phyloP scores from a whole-genome alignment of 2,329 filamentous ascomycete species.

The Annulohypoxylon truncatum region DNA sequence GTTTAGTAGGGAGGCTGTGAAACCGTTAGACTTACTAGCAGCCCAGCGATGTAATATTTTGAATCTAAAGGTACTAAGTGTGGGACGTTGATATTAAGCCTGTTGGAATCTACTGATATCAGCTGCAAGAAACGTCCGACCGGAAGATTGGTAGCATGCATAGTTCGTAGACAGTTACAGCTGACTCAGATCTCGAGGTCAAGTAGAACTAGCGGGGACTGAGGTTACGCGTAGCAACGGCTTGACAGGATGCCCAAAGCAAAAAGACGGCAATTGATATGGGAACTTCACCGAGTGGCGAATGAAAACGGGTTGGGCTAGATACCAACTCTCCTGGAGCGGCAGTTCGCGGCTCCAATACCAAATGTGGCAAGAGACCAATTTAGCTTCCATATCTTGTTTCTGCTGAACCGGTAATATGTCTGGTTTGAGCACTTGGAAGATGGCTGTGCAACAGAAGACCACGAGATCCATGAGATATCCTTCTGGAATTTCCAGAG shows the following conservation, averaged over 20 bases:
- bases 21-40: neutral
- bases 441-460: constrained; percentile 18
- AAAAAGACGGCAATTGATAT: neutral
- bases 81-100: neutral
- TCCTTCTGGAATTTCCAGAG: neutral
- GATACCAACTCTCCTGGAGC: neutral
- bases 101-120: neutral
- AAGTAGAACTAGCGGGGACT: neutral
- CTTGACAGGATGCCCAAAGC: neutral
- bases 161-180: constrained; percentile 9
- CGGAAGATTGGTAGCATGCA: constrained; percentile 3
- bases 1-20: neutral
- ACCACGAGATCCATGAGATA: neutral
- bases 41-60: too few species aligned
- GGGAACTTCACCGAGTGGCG: constrained; percentile 25
- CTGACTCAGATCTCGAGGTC: constrained; percentile 27
- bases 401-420: neutral
- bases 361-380: constrained; percentile 16
- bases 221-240: constrained; percentile 4
- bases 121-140: constrained; percentile 35
- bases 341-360: constrained; percentile 10
- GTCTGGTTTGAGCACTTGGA: constrained; percentile 2
- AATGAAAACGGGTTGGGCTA: neutral
- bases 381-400: constrained; percentile 11
- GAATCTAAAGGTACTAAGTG: neutral